phyloP scores from a whole-genome alignment of 2,329 filamentous ascomycete genomes.

The Talaromyces sp. region DNA sequence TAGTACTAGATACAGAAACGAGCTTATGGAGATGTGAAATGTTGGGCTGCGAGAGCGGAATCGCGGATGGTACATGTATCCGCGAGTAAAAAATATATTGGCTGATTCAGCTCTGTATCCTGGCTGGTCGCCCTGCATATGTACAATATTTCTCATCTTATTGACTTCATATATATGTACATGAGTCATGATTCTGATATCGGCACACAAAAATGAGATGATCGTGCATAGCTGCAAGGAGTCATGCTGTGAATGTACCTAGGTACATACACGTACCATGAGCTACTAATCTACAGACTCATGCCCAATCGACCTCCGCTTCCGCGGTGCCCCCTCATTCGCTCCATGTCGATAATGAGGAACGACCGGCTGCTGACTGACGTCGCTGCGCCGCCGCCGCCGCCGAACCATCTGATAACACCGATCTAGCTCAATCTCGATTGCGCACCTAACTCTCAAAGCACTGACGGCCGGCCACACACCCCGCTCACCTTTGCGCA shows the following conservation, averaged over 20 bases:
- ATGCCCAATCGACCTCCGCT: constrained; percentile 21
- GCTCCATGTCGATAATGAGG: constrained; percentile 25
- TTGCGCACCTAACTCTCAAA: constrained; percentile 74
- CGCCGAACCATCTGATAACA: constrained; percentile 76
- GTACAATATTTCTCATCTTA: not conserved
- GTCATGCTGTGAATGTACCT: not conserved
- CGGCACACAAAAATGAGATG: not conserved
- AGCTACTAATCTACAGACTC: constrained; percentile 13
- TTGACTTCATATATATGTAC: not conserved
- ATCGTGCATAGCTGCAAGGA: not conserved
- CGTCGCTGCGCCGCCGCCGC: constrained; percentile 34
- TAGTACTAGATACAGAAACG: too few species aligned
- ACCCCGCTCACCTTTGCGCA: constrained; percentile 75
- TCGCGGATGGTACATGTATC: not conserved
- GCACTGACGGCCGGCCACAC: constrained; percentile 89
- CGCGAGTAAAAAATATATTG: not conserved
- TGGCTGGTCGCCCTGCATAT: not conserved
- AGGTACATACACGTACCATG: not conserved
- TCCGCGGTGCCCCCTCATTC: constrained; percentile 32
- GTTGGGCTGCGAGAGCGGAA: not conserved
- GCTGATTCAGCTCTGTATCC: not conserved
- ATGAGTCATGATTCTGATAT: not conserved
- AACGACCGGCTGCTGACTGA: constrained; percentile 19
- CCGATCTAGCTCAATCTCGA: constrained; percentile 84
- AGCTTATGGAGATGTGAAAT: too few species aligned